Base-by-base conservation (phyloP, 1,284 basidiomycete genomes). In the Sphaerobolus stellatus region DNA sequence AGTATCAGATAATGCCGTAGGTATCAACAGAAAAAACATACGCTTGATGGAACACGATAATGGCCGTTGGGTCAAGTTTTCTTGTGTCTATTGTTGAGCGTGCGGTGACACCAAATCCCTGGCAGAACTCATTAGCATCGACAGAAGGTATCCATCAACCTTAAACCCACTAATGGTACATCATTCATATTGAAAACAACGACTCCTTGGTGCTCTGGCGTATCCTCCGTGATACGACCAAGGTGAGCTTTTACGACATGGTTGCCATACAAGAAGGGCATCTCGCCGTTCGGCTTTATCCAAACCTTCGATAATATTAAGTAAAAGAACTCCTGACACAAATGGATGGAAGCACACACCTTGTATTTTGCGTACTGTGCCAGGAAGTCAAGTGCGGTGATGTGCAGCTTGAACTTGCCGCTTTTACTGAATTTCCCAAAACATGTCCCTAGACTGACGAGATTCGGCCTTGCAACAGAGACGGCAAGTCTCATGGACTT, bases 211-310 rank as follows among this genome's bases (percentile, higher is more conserved):
- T 99, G 97, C 68, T 99, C 97, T 13, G 96, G 95, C 4, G 95
- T 98, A 68, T 99, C 97, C 69, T 99, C 97, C 50, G 97, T 98
- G 68, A 99, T 98, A 62, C 96, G 83, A n/a, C 97, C 96, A 25
- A 99, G 78, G 71, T 99, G 97, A 28, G 97, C 97, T 75, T 99
- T 99, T 61, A 98, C 84, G 58, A 99, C 90, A 75, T 99, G 95
- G 69, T 99, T 99, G 54, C 97, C 97, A 67, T 99, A 99, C 48
- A 99, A 75, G 79, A 98, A 99, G 2, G 97, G 97, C 84, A 99
- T 94, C 75, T 99, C 97, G 66, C 97, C 97, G 61, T 99, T 97
- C 14, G 95, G 90, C 73, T 99, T 99, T 71, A 99, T 96, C 97
- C 97, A 99, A 33, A 98, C 85, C 95, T 97, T 62, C 6, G 29